Base-by-base conservation (phyloP, 306 rosid genomes). In the Glycine latifolia region DNA sequence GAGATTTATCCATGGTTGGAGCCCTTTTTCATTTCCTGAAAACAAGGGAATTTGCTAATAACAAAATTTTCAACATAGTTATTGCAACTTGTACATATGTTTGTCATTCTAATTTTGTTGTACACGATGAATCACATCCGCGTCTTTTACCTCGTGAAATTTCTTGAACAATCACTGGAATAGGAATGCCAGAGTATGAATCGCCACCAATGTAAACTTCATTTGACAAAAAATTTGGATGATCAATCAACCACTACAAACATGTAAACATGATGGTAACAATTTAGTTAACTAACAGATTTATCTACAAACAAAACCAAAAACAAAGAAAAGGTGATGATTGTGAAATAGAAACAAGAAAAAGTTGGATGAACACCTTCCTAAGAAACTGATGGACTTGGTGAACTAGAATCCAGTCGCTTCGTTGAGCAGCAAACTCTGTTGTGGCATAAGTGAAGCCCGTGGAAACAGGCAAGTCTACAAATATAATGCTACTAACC, bases 191-290 rank as follows among this genome's bases (percentile, higher is more conserved):
- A 20, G 96, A 84, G 71, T 89, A 92, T 0, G 98, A 94, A 70
- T 88, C 94, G 7, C 98, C 97, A 6, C 88, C 94, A 0, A 94
- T 66, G 26, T 91, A 92, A 49, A 90, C 43, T 16, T 86, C 81
- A 77, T 87, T 89, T 2, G 91, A 48, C 2, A 48, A 67, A 71
- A 92, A 92, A 58, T 84, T 82, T 15, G 94, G 90, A 77, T 92
- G 97, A 75, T 77, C 84, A 49, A 85, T 47, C 72, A 91, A 48
- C 98, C 98, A 94, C 98, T 94, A 39, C 79, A 87, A 77, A 79
- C 5, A 82, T 53, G 77, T 8, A 44, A 67, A 10, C 43, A 72
- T 47, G 4, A 39, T 16, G 7, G 31, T 59, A 5, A 11, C 17
- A 35, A 20, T 20, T 53, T 49, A 10, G n/a, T 46, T 63, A 9